Evolutionary conservation across 106 monocot genomes (phyloP).

Genomic region (Allium sativum): DNA sequence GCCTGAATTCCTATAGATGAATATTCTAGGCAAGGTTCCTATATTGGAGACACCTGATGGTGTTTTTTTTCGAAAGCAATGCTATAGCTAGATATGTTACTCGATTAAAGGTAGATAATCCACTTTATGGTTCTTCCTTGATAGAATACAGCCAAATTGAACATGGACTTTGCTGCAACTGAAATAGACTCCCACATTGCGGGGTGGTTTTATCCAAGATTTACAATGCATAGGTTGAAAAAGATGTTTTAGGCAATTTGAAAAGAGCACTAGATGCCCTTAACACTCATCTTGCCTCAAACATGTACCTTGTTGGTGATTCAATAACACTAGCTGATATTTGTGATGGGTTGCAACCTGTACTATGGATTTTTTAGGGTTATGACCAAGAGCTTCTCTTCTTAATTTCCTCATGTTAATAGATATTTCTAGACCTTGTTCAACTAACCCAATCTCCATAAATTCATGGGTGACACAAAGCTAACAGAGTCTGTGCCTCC

Average conservation of each 20-base stretch:
- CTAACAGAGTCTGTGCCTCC: constrained; percentile 61
- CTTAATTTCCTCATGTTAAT: constrained; percentile 80
- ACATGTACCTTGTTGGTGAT: constrained; percentile 79
- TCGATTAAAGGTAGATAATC: constrained; percentile 53
- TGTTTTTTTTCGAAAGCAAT: constrained; percentile 78
- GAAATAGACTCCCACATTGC: constrained; percentile 61
- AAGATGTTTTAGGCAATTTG: constrained; percentile 42
- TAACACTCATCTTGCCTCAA: constrained; percentile 53
- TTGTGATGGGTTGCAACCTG: constrained; percentile 59
- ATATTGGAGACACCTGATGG: constrained; percentile 93
- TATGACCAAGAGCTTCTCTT: constrained; percentile 72
- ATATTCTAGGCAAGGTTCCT: constrained; percentile 85
- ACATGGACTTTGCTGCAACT: constrained; percentile 64
- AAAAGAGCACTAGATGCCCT: constrained; percentile 55
- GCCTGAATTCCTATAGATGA: constrained; percentile 81
- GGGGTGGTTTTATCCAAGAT: constrained; percentile 60
- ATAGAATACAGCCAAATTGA: constrained; percentile 81
- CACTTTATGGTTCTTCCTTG: constrained; percentile 63
- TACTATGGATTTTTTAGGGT: constrained; percentile 32
- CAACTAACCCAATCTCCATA: constrained; percentile 64
- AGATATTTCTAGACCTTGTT: constrained; percentile 85
- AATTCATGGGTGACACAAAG: constrained; percentile 50
- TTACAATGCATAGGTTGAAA: constrained; percentile 60
- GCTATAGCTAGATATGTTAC: constrained; percentile 77
- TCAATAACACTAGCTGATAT: constrained; percentile 84